These are phyloP conservation scores for Suillus cothurnatus DNA, from an alignment of 768 basidiomycete genomes.

Conservation along the genomic window DNA sequence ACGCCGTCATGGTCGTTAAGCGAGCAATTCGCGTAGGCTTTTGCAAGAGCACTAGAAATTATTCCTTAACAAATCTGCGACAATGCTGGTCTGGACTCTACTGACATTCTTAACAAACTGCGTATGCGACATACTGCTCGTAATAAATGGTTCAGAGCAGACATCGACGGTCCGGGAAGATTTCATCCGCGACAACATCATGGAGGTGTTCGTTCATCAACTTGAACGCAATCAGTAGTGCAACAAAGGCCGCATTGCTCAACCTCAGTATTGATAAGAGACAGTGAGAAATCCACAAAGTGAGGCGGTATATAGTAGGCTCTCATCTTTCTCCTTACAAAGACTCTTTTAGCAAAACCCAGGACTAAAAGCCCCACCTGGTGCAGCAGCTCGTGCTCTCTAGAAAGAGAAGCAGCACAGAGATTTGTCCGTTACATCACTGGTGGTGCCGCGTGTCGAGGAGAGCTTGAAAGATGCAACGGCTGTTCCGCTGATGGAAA, in stretches of 20 bases:
- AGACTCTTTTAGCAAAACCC: slow-evolving; percentile 57
- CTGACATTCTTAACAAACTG: slow-evolving; percentile 95
- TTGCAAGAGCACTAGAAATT: slow-evolving; percentile 95
- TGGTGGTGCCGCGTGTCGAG: too few relatives aligned
- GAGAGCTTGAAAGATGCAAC: too few relatives aligned
- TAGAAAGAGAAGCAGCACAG: background rate
- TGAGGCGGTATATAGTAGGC: slow-evolving; percentile 72
- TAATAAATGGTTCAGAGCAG: slow-evolving; percentile 91
- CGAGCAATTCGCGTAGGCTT: slow-evolving; percentile 94
- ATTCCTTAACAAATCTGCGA: slow-evolving; percentile 99
- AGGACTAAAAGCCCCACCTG: slow-evolving; percentile 91
- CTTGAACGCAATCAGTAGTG: slow-evolving; percentile 92
- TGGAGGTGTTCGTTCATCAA: slow-evolving; percentile 99
- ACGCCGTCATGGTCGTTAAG: slow-evolving; percentile 99
- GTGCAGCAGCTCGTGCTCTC: slow-evolving; percentile 83
- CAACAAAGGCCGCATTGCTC: slow-evolving; percentile 93
- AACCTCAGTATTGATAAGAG: slow-evolving; percentile 96
- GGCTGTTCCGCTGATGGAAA: too few relatives aligned
- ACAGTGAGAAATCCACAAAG: slow-evolving; percentile 96
- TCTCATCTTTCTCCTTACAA: slow-evolving; percentile 4
- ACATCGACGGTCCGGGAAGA: slow-evolving; percentile 88
- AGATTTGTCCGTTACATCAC: too few relatives aligned
- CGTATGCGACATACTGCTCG: slow-evolving; percentile 94
- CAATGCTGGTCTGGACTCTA: slow-evolving; percentile 97
- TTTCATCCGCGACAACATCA: slow-evolving; percentile 93